Percentiles rank a stretch among this genome's conserved stretches.
Evolutionary conservation across 176 grass and related monocot species (phyloP).

Genomic region (Elymus sibiricus): DNA sequence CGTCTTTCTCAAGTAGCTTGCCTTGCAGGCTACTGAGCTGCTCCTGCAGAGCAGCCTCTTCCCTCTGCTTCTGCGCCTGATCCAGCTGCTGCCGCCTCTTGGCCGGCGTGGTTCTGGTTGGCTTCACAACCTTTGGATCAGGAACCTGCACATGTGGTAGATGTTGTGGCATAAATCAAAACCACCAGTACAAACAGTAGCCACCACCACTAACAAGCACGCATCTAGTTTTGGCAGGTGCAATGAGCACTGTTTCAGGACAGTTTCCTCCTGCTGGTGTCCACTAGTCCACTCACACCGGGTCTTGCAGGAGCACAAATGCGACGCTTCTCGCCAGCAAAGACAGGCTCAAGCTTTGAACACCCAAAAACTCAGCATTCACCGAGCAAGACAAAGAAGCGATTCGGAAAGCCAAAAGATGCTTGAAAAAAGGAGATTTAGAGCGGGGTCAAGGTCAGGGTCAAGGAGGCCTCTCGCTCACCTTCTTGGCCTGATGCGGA

Average conservation of each 20-base stretch:
- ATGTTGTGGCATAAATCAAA: constrained; percentile 38
- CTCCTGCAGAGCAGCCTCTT: constrained; percentile 66
- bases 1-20: constrained; percentile 86
- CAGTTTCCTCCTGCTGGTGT: neutral
- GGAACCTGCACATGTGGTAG: constrained; percentile 33
- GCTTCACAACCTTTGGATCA: constrained; percentile 39
- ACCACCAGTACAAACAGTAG: neutral
- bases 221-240: neutral
- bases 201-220: neutral
- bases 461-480: neutral
- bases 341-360: constrained; percentile 10
- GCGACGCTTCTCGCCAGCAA: neutral
- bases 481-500: constrained; percentile 42
- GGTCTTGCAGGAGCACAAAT: neutral
- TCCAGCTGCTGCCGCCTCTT: constrained; percentile 48
- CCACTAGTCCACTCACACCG: neutral
- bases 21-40: constrained; percentile 65
- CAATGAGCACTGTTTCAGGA: constrained; percentile 7
- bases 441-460: neutral
- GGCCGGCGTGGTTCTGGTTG: constrained; percentile 25
- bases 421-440: constrained; percentile 1
- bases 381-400: constrained; percentile 12
- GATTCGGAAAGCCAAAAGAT: constrained; percentile 25
- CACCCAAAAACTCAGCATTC: constrained; percentile 4
- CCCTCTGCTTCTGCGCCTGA: constrained; percentile 57